phyloP scores from a whole-genome alignment of 2,329 filamentous ascomycete genomes.

The Penicillium hordei region DNA sequence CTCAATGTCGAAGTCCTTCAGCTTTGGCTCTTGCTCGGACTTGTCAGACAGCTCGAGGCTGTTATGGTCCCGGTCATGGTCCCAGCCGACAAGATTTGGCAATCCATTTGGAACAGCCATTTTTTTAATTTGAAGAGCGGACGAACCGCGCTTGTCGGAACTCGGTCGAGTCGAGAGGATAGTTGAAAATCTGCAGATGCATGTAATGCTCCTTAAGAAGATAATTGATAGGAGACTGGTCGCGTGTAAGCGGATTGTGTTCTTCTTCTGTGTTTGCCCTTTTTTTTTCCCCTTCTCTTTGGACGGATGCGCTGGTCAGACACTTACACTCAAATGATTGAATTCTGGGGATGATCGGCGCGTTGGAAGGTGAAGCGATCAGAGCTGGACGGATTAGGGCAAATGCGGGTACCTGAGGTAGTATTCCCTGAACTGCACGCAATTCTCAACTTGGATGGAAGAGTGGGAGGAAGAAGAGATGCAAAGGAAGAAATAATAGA shows the following conservation, averaged over 20 bases:
- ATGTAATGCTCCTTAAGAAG: conserved; percentile 31
- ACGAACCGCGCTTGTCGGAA: conserved; percentile 37
- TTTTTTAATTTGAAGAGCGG: conserved; percentile 34
- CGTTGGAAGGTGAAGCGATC: conserved; percentile 2
- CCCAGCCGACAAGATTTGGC: conserved; percentile 17
- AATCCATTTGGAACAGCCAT: conserved; percentile 38
- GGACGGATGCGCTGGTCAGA: background rate
- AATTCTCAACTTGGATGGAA: conserved; percentile 7
- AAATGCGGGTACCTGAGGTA: conserved; percentile 6
- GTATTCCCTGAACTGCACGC: conserved; percentile 11
- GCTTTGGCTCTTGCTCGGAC: conserved; percentile 25
- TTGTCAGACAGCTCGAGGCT: conserved; percentile 26
- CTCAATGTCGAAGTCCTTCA: conserved; percentile 34
- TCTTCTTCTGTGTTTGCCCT: background rate
- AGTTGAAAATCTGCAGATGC: conserved; percentile 32
- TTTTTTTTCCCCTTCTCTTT: background rate
- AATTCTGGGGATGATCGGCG: background rate
- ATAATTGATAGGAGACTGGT: background rate
- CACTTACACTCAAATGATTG: background rate
- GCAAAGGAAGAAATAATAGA: conserved; percentile 8
- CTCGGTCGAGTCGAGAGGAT: conserved; percentile 28
- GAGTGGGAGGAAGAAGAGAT: conserved; percentile 3
- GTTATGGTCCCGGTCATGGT: conserved; percentile 14
- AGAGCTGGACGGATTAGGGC: conserved; percentile 14
- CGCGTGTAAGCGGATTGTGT: background rate